Evolutionary conservation across 441 rosid genomes (phyloP).

Genomic region (Pelargonium australe): DNA sequence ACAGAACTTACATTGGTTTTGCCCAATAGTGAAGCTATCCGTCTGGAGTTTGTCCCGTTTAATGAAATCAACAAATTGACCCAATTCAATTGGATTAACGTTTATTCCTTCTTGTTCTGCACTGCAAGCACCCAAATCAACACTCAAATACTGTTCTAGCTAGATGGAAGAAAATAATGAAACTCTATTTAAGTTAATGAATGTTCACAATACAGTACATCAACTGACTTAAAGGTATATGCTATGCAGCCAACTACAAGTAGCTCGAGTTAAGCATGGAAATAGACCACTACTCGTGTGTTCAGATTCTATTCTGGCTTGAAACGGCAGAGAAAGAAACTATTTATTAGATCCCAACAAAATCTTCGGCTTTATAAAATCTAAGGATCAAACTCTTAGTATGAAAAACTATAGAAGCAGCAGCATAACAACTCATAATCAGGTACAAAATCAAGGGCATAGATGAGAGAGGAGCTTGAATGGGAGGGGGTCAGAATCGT

Average conservation of each 20-base stretch:
- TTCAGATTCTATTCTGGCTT: neutral
- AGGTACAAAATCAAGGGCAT: neutral
- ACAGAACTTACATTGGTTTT: slow-evolving; percentile 50
- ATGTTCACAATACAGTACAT: neutral
- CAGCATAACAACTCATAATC: neutral
- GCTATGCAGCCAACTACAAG: neutral
- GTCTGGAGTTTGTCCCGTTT: slow-evolving; percentile 56
- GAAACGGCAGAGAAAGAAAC: neutral
- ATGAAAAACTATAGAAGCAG: neutral
- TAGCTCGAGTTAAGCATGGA: neutral
- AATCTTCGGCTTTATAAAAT: neutral
- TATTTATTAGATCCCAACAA: neutral
- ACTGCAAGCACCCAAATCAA: slow-evolving; percentile 32
- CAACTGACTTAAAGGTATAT: no score
- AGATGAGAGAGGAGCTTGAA: neutral
- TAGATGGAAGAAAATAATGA: slow-evolving; percentile 10
- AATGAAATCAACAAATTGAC: slow-evolving; percentile 57
- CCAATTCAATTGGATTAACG: slow-evolving; percentile 47
- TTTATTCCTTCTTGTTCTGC: slow-evolving; percentile 71
- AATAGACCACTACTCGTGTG: neutral
- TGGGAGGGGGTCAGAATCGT: neutral
- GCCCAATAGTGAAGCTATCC: slow-evolving; percentile 59
- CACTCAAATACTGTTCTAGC: slow-evolving; percentile 13
- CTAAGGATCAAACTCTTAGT: neutral
- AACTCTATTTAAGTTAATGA: slow-evolving; percentile 1